Evolutionary conservation across 345 rosid species (phyloP).

Genomic region (Linum usitatissimum): DNA sequence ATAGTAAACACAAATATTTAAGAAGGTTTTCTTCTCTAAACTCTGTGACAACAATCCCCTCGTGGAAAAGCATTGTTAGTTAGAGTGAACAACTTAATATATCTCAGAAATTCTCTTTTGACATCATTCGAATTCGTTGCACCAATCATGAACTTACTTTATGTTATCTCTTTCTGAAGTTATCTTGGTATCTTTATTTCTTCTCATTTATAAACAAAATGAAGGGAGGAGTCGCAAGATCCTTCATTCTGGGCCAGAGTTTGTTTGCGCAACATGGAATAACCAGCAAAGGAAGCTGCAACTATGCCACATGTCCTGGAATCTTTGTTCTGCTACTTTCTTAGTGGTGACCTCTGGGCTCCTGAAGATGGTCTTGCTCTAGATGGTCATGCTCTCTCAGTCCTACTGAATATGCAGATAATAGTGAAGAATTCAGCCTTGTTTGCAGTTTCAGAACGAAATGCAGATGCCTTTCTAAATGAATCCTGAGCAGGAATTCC

Average conservation of each 20-base stretch:
- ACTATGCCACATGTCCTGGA: constrained; percentile 56
- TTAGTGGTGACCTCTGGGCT: constrained; percentile 49
- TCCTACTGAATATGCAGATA: constrained; percentile 46
- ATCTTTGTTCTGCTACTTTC: constrained; percentile 55
- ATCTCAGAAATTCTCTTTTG: constrained; percentile 35
- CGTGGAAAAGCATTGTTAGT: constrained; percentile 52
- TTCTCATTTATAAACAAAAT: background rate
- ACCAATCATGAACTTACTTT: background rate
- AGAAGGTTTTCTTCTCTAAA: constrained; percentile 24
- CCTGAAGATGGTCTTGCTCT: constrained; percentile 50
- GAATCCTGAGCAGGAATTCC: constrained; percentile 43
- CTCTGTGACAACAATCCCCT: constrained; percentile 34
- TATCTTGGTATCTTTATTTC: background rate
- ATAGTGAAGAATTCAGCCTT: constrained; percentile 54
- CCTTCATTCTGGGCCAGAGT: constrained; percentile 62
- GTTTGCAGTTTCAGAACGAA: too few species aligned
- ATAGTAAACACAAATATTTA: constrained; percentile 21
- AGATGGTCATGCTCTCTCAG: too few species aligned
- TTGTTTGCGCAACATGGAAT: constrained; percentile 49
- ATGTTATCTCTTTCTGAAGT: constrained; percentile 4
- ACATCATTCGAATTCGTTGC: background rate
- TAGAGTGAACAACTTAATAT: constrained; percentile 48
- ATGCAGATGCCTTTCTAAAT: constrained; percentile 40
- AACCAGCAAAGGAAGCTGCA: constrained; percentile 61
- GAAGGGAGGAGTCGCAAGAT: constrained; percentile 44